Percentiles rank a stretch among this genome's conserved stretches.
These are phyloP conservation scores for Candolleomyces efflorescens DNA, from an alignment of 768 basidiomycete species.

Conservation along the genomic window DNA sequence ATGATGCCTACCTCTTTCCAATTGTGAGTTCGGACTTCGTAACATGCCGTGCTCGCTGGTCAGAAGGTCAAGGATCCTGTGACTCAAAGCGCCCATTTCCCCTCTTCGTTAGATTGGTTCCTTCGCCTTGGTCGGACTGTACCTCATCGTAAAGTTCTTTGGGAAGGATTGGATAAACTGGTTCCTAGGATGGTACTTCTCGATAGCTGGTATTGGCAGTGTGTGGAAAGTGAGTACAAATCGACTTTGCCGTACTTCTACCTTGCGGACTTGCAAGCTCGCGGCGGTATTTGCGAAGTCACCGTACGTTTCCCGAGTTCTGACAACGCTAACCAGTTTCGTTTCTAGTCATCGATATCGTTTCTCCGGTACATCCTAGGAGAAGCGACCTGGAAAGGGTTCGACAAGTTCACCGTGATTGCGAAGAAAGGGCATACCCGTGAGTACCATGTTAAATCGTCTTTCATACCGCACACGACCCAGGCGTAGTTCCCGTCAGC, in stretches of 20 bases:
- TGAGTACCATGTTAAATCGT: slow-evolving; percentile 1
- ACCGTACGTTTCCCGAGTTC: background rate
- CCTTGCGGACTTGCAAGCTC: background rate
- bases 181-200: slow-evolving; percentile 73
- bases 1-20: slow-evolving; percentile 74
- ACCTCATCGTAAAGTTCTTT: slow-evolving; percentile 65
- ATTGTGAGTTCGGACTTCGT: slow-evolving; percentile 44
- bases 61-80: background rate
- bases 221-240: slow-evolving; percentile 58
- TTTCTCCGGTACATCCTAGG: slow-evolving; percentile 49
- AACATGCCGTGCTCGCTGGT: background rate
- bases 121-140: slow-evolving; percentile 61
- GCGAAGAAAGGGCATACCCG: slow-evolving; percentile 36
- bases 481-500: background rate
- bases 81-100: background rate
- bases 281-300: background rate
- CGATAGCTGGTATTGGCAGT: slow-evolving; percentile 58
- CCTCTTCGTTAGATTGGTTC: slow-evolving; percentile 56
- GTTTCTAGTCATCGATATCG: slow-evolving; percentile 44
- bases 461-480: background rate
- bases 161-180: slow-evolving; percentile 83
- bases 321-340: background rate
- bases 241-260: slow-evolving; percentile 5
- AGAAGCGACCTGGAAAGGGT: slow-evolving; percentile 51
- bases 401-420: slow-evolving; percentile 40